phyloP scores from a whole-genome alignment of 805 yeast genomes.

The Kockiozyma suomiensis region DNA sequence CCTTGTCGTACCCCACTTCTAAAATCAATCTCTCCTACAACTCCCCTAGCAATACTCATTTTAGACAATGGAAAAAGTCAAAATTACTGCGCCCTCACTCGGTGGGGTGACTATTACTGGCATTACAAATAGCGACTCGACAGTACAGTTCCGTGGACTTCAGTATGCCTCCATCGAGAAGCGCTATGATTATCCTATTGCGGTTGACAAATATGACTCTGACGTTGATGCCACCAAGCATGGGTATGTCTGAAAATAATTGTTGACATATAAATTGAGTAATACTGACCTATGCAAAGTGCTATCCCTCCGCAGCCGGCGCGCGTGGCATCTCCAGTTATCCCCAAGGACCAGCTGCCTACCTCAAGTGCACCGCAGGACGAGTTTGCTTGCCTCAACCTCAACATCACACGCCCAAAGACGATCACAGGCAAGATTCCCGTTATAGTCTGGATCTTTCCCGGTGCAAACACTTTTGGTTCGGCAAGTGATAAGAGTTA shows the following conservation, averaged over 20 bases:
- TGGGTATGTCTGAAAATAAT: constrained; percentile 18
- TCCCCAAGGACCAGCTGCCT: constrained; percentile 25
- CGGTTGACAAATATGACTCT: constrained; percentile 12
- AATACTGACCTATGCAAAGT: too few species aligned
- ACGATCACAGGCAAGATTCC: constrained; percentile 13
- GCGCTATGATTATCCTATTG: constrained; percentile 28
- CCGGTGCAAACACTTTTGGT: constrained; percentile 29
- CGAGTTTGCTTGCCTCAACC: constrained; percentile 42
- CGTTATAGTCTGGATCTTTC: constrained; percentile 32
- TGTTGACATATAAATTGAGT: too few species aligned
- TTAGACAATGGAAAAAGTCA: constrained; percentile 1
- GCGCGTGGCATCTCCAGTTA: constrained; percentile 9
- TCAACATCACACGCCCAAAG: constrained; percentile 39
- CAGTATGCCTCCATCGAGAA: constrained; percentile 20
- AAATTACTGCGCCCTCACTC: constrained; percentile 22
- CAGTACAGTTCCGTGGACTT: constrained; percentile 28
- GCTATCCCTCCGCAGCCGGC: constrained; percentile 32
- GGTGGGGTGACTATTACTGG: constrained; percentile 29
- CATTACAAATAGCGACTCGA: constrained; percentile 2
- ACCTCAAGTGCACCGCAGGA: constrained; percentile 29
- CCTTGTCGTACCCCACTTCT: background rate
- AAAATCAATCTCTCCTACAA: background rate
- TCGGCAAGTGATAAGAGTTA: constrained; percentile 27
- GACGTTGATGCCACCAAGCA: constrained; percentile 29
- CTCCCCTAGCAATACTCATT: too few species aligned